These are phyloP conservation scores for Closterium sp. DNA, from an alignment of 139 green algal species.

Conservation along the genomic window DNA sequence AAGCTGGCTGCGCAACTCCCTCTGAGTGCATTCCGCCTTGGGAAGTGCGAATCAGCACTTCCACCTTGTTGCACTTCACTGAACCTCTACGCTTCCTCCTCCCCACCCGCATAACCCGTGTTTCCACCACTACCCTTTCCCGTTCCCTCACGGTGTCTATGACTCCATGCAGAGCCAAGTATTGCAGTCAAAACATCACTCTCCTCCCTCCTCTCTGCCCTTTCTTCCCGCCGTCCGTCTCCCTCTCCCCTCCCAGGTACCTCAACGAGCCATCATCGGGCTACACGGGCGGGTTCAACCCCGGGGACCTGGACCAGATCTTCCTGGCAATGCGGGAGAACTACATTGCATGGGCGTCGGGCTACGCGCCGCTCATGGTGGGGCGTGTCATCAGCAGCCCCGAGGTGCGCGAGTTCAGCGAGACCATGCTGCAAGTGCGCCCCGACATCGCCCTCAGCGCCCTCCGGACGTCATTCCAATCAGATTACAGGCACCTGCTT, in stretches of 20 bases:
- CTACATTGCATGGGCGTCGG: constrained; percentile 4
- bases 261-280: background rate
- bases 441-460: constrained; percentile 22
- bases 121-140: too few relatives aligned
- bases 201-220: too few relatives aligned
- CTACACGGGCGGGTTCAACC: constrained; percentile 20
- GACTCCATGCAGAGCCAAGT: too few relatives aligned
- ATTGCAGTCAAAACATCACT: too few relatives aligned
- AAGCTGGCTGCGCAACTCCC: too few relatives aligned
- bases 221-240: too few relatives aligned
- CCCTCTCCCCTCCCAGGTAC: background rate
- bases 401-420: constrained; percentile 20
- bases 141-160: too few relatives aligned
- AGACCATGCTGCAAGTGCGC: constrained; percentile 6
- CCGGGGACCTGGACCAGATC: constrained; percentile 15
- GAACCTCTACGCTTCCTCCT: too few relatives aligned
- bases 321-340: constrained; percentile 19
- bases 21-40: too few relatives aligned
- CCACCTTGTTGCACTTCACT: too few relatives aligned
- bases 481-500: background rate
- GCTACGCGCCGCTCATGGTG: constrained; percentile 9
- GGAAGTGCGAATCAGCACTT: too few relatives aligned
- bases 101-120: too few relatives aligned
- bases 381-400: background rate
- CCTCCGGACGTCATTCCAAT: constrained; percentile 22